Evolutionary conservation across 441 rosid species (phyloP), one percentile per base, ranked within the genome.

Genomic region (Pelargonium cotyledonis): DNA sequence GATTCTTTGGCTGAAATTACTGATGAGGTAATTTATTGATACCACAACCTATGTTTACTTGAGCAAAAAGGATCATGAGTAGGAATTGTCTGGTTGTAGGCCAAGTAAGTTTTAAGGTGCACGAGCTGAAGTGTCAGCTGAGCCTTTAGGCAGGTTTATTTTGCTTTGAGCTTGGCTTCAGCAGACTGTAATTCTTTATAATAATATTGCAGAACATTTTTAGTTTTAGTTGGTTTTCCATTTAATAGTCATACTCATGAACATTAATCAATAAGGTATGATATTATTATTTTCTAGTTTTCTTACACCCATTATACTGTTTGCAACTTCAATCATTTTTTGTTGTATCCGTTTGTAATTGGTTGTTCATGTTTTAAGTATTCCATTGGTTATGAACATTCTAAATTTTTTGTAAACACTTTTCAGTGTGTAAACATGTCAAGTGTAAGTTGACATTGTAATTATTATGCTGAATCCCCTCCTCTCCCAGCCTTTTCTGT

Each of bases 11-110:
- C 75, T 63, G 80, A 72, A 51, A 75, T 65, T 63, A 70, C 43
- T 47, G 86, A 81, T 64, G 80, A 81, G 98, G 99, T 89, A 87
- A 76, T 66, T 70, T 70, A 43, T 68, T 62, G 53, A 29, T 70
- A 60, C 23, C 15, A 16, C 57, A 29, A 16, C 61, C 57, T 70
- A 8, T 55, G 70, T 65, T 76, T 68, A 29, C 47, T 65, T 69
- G 66, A 62, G 41, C 4, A 15, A 19, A 15, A 8, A 41, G 67
- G 14, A 57, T 11, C 29, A 9, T 14, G 46, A 18, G 12, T 57
- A 35, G 29, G n/a, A 40, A 23, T 67, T 23, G 29, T 19, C 23
- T 55, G 61, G 61, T 16, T 55, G 16, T 51, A 51, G 19, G n/a
- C 21, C 21, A 51, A n/a, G 58, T 67, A 11, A 12, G 14, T 61